Evolutionary conservation across 225 moss, liverwort and hornwort species (phyloP).

Genomic region (Pseudisothecium myosuroides): DNA sequence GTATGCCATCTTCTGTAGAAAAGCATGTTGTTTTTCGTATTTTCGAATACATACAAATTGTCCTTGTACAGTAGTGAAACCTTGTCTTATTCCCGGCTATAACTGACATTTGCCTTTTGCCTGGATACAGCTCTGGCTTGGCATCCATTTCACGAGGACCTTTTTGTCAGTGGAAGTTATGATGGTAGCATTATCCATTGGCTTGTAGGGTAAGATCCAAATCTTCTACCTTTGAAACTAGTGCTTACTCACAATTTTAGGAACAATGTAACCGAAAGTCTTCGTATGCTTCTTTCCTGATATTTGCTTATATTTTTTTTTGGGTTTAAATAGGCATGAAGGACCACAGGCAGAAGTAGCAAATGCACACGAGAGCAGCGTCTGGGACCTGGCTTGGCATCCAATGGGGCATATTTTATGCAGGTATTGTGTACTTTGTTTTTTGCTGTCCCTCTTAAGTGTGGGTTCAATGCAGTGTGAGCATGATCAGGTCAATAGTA

Average conservation of each 20-base stretch:
- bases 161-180: conserved; percentile 98
- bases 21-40: background rate
- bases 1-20: conserved; percentile 15
- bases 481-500: background rate
- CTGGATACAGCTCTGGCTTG: conserved; percentile 71
- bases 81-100: background rate
- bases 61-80: background rate
- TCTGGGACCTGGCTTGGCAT: conserved; percentile 99
- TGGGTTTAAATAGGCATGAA: conserved; percentile 49
- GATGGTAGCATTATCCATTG: conserved; percentile 99
- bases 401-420: conserved; percentile 97
- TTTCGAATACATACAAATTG: background rate
- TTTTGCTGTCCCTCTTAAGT: background rate
- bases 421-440: conserved; percentile 34
- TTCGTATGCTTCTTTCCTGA: background rate
- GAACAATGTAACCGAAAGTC: background rate
- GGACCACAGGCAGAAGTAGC: conserved; percentile 95
- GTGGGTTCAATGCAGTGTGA: background rate
- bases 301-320: background rate
- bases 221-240: background rate
- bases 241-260: background rate
- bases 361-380: conserved; percentile 95
- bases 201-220: conserved; percentile 71
- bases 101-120: background rate
- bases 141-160: conserved; percentile 99